These are phyloP conservation scores for Chaetomium sp. DNA, from an alignment of 2,329 filamentous ascomycete species.

Conservation along the genomic window DNA sequence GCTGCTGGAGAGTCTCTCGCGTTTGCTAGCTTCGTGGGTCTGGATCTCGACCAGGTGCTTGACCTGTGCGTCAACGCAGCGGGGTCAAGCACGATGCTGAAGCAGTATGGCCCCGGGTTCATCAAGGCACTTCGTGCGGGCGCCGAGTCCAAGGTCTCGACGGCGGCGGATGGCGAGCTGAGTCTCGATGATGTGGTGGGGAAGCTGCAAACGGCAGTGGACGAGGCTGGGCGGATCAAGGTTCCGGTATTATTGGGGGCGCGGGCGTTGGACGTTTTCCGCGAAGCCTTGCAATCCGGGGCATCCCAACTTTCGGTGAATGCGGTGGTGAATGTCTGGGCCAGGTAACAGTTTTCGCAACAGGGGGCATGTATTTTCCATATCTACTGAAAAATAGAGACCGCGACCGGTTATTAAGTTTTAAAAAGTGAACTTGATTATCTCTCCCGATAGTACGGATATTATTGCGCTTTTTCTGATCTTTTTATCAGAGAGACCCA, in stretches of 20 bases:
- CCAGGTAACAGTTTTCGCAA: neutral
- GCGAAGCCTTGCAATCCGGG: constrained; percentile 36
- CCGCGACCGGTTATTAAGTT: neutral
- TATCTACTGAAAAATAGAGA: neutral
- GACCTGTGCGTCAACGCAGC: constrained; percentile 51
- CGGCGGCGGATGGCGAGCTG: constrained; percentile 26
- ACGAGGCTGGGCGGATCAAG: constrained; percentile 49
- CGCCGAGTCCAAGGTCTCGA: constrained; percentile 32
- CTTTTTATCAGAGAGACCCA: no score
- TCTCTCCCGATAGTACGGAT: neutral
- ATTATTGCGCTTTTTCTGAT: neutral
- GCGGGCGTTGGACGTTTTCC: constrained; percentile 45
- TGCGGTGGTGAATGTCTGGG: constrained; percentile 37
- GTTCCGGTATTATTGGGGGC: constrained; percentile 46
- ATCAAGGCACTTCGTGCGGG: constrained; percentile 42
- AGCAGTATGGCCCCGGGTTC: constrained; percentile 43
- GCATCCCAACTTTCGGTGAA: constrained; percentile 30
- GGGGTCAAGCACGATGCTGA: constrained; percentile 47
- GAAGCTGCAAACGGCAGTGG: constrained; percentile 43
- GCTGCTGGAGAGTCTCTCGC: constrained; percentile 48
- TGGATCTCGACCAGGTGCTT: constrained; percentile 50
- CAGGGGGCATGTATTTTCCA: neutral
- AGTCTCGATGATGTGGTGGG: constrained; percentile 39
- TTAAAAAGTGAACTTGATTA: neutral
- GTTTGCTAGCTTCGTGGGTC: constrained; percentile 45